A percentile compares a stretch with the other conserved stretches of the same genome.
Conservation (phyloP, 257 asterid genomes). For the Nicotiana obtusifolia region DNA sequence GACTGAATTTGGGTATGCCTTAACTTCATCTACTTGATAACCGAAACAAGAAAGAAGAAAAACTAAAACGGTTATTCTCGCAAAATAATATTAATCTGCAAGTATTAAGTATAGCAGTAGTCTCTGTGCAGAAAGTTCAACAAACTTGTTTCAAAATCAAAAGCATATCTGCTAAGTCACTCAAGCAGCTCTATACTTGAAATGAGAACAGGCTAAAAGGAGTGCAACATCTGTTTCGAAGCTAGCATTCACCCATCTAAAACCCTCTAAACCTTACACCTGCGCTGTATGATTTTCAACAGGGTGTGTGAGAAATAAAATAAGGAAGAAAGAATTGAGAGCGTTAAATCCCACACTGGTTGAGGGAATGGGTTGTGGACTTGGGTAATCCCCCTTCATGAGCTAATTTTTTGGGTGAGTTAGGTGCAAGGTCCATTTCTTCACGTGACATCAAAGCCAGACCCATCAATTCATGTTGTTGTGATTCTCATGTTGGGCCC, state of each 20-base stretch:
- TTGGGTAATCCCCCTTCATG: too few species aligned
- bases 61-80: not conserved
- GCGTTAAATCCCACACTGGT: too few species aligned
- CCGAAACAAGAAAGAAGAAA: not conserved
- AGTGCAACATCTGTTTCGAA: not conserved
- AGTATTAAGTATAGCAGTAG: not conserved
- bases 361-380: too few species aligned
- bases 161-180: not conserved
- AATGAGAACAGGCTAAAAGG: not conserved
- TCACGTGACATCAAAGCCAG: too few species aligned
- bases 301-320: too few species aligned
- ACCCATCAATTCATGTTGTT: too few species aligned
- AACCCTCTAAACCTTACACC: not conserved
- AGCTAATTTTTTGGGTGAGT: too few species aligned
- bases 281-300: not conserved
- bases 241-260: not conserved
- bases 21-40: not conserved
- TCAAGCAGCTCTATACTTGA: not conserved
- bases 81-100: not conserved
- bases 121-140: slow-evolving; percentile 2
- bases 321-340: too few species aligned
- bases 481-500: too few species aligned
- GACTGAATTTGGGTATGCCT: not conserved
- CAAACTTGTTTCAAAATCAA: slow-evolving; percentile 2
- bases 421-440: too few species aligned